A percentile compares a stretch with the other conserved stretches of the same genome.
These are phyloP conservation scores for Hypholoma sublateritium DNA, from an alignment of 768 basidiomycete species.

Conservation along the genomic window DNA sequence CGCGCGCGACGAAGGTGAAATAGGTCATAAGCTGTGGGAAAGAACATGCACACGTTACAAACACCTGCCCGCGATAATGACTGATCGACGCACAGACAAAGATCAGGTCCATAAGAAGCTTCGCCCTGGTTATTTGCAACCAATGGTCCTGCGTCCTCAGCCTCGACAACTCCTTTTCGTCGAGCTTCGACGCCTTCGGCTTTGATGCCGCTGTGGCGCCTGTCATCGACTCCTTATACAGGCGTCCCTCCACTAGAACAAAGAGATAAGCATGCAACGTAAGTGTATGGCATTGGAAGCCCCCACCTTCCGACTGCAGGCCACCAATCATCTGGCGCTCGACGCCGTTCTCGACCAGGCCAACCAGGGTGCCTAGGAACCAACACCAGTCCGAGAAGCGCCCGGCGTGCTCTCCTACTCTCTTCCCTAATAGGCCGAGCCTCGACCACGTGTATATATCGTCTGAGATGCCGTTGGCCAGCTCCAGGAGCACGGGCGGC, in stretches of 20 bases:
- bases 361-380: constrained; percentile 77
- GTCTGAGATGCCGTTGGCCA: constrained; percentile 73
- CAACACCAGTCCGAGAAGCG: constrained; percentile 86
- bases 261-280: constrained; percentile 1
- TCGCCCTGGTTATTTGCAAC: constrained; percentile 67
- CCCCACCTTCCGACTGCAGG: constrained; percentile 61
- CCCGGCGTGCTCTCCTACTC: constrained; percentile 65
- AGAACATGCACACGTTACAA: constrained; percentile 8
- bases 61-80: background rate
- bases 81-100: constrained; percentile 67
- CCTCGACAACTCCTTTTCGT: constrained; percentile 68
- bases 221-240: constrained; percentile 73
- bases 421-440: constrained; percentile 67
- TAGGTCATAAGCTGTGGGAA: constrained; percentile 67
- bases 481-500: constrained; percentile 78
- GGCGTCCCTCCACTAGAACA: constrained; percentile 62
- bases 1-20: constrained; percentile 66
- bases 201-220: constrained; percentile 66
- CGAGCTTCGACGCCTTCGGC: constrained; percentile 54
- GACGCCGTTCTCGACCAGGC: constrained; percentile 80
- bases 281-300: constrained; percentile 1
- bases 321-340: constrained; percentile 71
- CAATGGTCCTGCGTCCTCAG: constrained; percentile 75
- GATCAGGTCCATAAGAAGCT: constrained; percentile 81
- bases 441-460: constrained; percentile 77